Conservation (phyloP, 306 rosid species). For the Vicia villosa region DNA sequence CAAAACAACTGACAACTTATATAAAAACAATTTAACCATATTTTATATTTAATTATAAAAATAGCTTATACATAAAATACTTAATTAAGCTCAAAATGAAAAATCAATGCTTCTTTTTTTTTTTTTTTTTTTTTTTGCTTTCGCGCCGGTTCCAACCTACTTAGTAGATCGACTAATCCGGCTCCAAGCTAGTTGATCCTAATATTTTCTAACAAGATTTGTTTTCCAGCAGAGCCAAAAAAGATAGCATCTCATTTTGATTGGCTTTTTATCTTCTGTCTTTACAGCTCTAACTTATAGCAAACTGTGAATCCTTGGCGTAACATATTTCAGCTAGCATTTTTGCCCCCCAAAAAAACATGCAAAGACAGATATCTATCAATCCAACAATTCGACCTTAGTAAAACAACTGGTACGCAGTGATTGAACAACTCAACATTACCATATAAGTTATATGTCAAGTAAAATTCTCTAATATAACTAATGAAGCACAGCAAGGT, state of each 20-base stretch:
- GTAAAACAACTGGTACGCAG: neutral
- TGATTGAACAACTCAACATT: neutral
- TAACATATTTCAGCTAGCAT: neutral
- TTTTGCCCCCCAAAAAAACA: neutral
- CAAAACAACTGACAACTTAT: neutral
- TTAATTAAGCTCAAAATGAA: neutral
- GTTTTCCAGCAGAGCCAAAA: neutral
- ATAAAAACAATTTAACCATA: neutral
- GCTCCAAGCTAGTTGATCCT: neutral
- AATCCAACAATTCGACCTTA: conserved; percentile 32
- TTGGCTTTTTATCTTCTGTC: neutral
- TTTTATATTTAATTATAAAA: neutral
- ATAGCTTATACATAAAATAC: neutral
- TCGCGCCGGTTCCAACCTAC: no score
- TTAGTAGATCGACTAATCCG: no score
- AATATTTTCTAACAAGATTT: conserved; percentile 9
- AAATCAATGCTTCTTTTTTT: neutral
- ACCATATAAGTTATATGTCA: neutral
- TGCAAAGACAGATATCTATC: neutral
- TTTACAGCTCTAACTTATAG: neutral
- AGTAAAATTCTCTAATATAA: neutral
- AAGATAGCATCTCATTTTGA: neutral
- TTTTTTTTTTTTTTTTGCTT: no score
- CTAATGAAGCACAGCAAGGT: neutral
- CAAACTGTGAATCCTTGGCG: conserved; percentile 3